A percentile compares a stretch with the other conserved stretches of the same genome.
phyloP scores from a whole-genome alignment of 2,329 filamentous ascomycete genomes.

The Fusarium kyushuense region DNA sequence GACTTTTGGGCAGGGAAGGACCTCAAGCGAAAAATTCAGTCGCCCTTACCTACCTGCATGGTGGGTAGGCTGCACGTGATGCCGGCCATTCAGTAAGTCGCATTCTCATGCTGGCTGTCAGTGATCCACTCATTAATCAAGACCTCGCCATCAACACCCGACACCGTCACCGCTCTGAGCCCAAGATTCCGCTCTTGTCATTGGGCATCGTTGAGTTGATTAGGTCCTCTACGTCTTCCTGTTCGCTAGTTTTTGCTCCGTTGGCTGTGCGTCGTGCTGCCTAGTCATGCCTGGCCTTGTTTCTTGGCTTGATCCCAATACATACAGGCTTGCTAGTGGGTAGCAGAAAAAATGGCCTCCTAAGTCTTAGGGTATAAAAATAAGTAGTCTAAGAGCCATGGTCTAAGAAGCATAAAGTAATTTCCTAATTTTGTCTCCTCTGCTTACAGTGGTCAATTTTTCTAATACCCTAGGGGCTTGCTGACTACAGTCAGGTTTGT shows the following conservation, averaged over 20 bases:
- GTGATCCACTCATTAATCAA: slow-evolving; percentile 32
- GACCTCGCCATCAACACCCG: slow-evolving; percentile 29
- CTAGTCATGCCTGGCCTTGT: slow-evolving; percentile 30
- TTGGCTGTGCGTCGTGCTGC: slow-evolving; percentile 27
- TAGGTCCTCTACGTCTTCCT: slow-evolving; percentile 23
- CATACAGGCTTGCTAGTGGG: too few species aligned
- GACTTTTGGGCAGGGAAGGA: slow-evolving; percentile 54
- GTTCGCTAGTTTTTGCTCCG: slow-evolving; percentile 28
- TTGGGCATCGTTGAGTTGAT: slow-evolving; percentile 38
- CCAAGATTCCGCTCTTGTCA: slow-evolving; percentile 37
- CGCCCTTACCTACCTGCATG: slow-evolving; percentile 44
- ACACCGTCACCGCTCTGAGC: slow-evolving; percentile 46
- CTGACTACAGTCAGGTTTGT: slow-evolving; percentile 1
- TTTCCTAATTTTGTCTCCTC: too few species aligned
- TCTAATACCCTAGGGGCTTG: background rate
- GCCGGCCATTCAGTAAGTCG: slow-evolving; percentile 32
- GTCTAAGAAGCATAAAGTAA: too few species aligned
- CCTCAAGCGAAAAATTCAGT: slow-evolving; percentile 60
- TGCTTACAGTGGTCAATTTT: too few species aligned
- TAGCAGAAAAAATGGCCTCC: too few species aligned
- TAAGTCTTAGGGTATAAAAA: too few species aligned
- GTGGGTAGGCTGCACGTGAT: slow-evolving; percentile 54
- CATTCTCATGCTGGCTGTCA: slow-evolving; percentile 17
- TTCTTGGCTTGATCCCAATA: background rate
- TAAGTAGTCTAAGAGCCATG: too few species aligned